These are phyloP conservation scores for Oemleria cerasiformis DNA, from an alignment of 306 rosid species.

Conservation along the genomic window DNA sequence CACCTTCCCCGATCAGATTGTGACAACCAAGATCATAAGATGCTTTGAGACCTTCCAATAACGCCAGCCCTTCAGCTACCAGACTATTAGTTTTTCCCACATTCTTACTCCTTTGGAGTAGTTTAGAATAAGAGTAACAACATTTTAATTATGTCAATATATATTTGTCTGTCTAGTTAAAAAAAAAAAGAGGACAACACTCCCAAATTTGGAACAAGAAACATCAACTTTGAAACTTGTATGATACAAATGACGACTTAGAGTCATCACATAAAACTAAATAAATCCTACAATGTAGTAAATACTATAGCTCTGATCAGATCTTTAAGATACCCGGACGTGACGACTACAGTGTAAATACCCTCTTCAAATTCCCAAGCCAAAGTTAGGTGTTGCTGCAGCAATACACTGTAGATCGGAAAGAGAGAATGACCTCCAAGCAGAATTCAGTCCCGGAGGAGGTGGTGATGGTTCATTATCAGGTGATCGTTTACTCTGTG, in stretches of 20 bases:
- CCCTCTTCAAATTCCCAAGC: conserved; percentile 48
- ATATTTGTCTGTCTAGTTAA: not conserved
- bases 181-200: not conserved
- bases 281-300: conserved; percentile 2
- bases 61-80: too few species aligned
- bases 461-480: conserved; percentile 25
- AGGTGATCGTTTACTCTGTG: conserved; percentile 38
- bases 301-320: conserved; percentile 4
- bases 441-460: conserved; percentile 35
- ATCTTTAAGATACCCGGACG: conserved; percentile 6
- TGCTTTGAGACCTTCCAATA: too few species aligned
- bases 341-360: not conserved
- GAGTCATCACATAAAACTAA: conserved; percentile 10
- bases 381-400: conserved; percentile 42
- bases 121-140: too few species aligned
- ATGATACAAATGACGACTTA: conserved; percentile 8
- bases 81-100: too few species aligned
- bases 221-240: conserved; percentile 15
- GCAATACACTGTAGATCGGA: conserved; percentile 58
- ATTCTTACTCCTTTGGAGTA: too few species aligned
- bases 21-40: too few species aligned
- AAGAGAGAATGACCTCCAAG: conserved; percentile 62
- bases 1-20: too few species aligned
- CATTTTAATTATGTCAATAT: not conserved
- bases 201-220: conserved; percentile 9